Evolutionary conservation across 495 filamentous ascomycete species (phyloP).

Genomic region (Xylona heveae): DNA sequence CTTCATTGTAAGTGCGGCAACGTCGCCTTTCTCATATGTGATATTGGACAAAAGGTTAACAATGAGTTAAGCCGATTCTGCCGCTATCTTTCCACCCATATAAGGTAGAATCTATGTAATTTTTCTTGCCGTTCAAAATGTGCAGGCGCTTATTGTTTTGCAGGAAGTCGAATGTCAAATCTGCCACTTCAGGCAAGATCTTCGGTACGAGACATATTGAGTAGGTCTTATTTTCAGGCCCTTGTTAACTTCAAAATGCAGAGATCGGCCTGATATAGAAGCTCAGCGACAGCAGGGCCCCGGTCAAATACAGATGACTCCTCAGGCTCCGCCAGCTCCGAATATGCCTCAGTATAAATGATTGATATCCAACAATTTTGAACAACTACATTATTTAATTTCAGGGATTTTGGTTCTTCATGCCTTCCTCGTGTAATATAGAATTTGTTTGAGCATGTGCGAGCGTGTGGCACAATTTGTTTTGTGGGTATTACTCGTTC

Average conservation of each 20-base stretch:
- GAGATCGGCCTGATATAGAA: slow-evolving; percentile 20
- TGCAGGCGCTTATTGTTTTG: slow-evolving; percentile 8
- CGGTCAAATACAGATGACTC: background rate
- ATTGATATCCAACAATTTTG: background rate
- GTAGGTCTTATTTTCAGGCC: background rate
- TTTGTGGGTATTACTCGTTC: too few relatives aligned
- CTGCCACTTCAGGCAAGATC: slow-evolving; percentile 29
- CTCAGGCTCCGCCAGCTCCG: background rate
- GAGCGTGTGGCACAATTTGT: background rate
- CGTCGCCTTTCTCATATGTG: background rate
- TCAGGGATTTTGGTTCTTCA: background rate
- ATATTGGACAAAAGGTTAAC: slow-evolving; percentile 4
- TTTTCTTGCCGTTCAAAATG: background rate
- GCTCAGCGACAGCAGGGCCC: background rate
- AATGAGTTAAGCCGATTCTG: slow-evolving; percentile 19
- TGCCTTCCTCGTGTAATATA: background rate
- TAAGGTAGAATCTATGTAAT: slow-evolving; percentile 19
- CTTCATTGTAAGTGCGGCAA: slow-evolving; percentile 23
- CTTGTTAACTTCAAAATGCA: background rate
- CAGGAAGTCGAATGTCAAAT: slow-evolving; percentile 30
- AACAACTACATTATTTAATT: background rate
- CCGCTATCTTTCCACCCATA: slow-evolving; percentile 28
- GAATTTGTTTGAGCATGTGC: slow-evolving; percentile 1
- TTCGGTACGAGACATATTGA: slow-evolving; percentile 17
- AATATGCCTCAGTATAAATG: background rate